Evolutionary conservation across 2,329 filamentous ascomycete genomes (phyloP).

Genomic region (Fusarium mundagurra): DNA sequence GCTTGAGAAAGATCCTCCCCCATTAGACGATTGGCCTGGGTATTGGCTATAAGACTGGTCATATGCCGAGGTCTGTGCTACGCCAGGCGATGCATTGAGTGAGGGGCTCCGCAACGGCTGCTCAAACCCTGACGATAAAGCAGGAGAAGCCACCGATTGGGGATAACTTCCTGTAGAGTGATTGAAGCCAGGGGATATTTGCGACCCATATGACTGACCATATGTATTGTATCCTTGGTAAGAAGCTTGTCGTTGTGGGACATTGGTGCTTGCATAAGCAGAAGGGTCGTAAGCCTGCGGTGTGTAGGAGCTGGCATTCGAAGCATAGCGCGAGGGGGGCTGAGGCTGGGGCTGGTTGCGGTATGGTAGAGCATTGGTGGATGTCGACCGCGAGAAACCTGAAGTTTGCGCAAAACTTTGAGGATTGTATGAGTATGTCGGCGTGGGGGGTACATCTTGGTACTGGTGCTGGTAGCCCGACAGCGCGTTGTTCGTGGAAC

Average conservation of each 20-base stretch:
- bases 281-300: constrained; percentile 68
- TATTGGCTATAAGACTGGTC: constrained; percentile 52
- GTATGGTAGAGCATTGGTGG: constrained; percentile 61
- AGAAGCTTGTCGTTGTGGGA: constrained; percentile 62
- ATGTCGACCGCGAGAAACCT: constrained; percentile 57
- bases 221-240: constrained; percentile 61
- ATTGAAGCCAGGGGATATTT: constrained; percentile 49
- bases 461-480: constrained; percentile 64
- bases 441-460: constrained; percentile 57
- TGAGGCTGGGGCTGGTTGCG: constrained; percentile 52
- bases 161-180: constrained; percentile 47
- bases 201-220: constrained; percentile 53
- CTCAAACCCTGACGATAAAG: constrained; percentile 52
- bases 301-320: constrained; percentile 56
- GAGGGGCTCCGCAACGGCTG: constrained; percentile 52
- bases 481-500: constrained; percentile 57
- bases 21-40: constrained; percentile 52
- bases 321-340: constrained; percentile 51
- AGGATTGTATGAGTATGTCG: constrained; percentile 74
- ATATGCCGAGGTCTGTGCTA: constrained; percentile 47
- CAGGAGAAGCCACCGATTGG: constrained; percentile 43
- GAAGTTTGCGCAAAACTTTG: constrained; percentile 63
- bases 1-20: constrained; percentile 47
- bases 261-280: constrained; percentile 61
- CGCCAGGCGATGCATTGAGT: constrained; percentile 41